Base-by-base conservation (phyloP, 169 alveolate genomes). In the Babesia sp. region DNA sequence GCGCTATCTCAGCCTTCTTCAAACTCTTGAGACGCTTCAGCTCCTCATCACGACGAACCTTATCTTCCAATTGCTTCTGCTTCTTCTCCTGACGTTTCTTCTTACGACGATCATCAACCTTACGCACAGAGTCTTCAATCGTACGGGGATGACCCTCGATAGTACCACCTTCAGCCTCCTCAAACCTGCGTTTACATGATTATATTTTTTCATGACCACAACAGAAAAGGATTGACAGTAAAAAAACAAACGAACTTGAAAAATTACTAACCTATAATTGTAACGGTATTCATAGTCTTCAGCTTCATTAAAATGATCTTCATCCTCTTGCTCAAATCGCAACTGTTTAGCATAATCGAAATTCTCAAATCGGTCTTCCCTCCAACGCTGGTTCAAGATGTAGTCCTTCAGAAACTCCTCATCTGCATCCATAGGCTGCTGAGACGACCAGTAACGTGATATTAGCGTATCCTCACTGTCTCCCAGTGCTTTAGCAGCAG, bases 341-440 rank as follows among this genome's bases (percentile, higher is more conserved):
- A 57, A 55, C 22, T 48, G 48, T 16, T 58, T 51, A 28, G 46
- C 59, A 48, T 71, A 71, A 45, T 64, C 70, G 11, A 24, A 16
- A 46, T 84, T 78, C 18, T 73, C 88, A 9, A 53, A 44, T 26
- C 61, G 66, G 57, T 87, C 93, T 48, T 87, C 93, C 60, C 93
- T 78, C 93, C 93, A 87, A 26, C 90, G 45, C 84, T 87, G 90
- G 74, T 87, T 87, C 57, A 87, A 68, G 24, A 87, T 87, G 55
- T 87, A 87, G 80, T 87, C 93, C 83, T 85, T 71, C 55, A 87
- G 85, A 67, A 87, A 87, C 71, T 87, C 90, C 45, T 87, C 93
- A 71, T 87, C 90, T 46, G 71, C 77, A 71, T 64, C 84, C 54
- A 87, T 71, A 33, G 64, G 56, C 71, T 83, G 87, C 50, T 69